Conservation (phyloP, 768 basidiomycete species). For the Trametes maxima region DNA sequence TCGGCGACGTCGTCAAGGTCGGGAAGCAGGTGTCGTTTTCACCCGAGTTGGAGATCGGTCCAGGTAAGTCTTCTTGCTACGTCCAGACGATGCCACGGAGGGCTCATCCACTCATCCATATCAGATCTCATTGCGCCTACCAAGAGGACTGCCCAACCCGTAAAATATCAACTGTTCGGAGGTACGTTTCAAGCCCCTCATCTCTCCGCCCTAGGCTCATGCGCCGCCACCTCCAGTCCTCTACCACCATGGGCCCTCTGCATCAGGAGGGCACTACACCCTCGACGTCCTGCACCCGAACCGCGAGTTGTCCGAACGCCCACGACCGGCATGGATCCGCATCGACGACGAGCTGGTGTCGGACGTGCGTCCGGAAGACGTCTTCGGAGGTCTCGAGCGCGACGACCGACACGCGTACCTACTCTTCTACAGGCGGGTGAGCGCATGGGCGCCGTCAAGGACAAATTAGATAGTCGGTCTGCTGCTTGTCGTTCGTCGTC, state of each 20-base stretch:
- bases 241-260: conserved; percentile 92
- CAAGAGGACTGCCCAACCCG: conserved; percentile 45
- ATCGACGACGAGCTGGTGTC: conserved; percentile 92
- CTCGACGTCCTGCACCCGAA: conserved; percentile 83
- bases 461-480: conserved; percentile 13
- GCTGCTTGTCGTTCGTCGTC: conserved; percentile 4
- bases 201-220: not conserved
- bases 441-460: conserved; percentile 28
- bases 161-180: conserved; percentile 81
- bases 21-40: conserved; percentile 80
- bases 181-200: conserved; percentile 46
- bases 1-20: conserved; percentile 82
- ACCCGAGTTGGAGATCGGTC: conserved; percentile 74
- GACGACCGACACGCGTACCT: conserved; percentile 83
- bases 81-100: not conserved
- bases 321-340: conserved; percentile 81
- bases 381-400: conserved; percentile 55
- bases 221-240: conserved; percentile 51
- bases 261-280: conserved; percentile 95
- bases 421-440: conserved; percentile 77
- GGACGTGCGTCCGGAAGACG: conserved; percentile 71
- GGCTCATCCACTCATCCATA: conserved; percentile 1
- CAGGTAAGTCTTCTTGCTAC: conserved; percentile 44
- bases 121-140: conserved; percentile 64
- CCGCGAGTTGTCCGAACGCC: conserved; percentile 47